Evolutionary conservation across 2,329 filamentous ascomycete species (phyloP).

Genomic region (Venturia asperata): DNA sequence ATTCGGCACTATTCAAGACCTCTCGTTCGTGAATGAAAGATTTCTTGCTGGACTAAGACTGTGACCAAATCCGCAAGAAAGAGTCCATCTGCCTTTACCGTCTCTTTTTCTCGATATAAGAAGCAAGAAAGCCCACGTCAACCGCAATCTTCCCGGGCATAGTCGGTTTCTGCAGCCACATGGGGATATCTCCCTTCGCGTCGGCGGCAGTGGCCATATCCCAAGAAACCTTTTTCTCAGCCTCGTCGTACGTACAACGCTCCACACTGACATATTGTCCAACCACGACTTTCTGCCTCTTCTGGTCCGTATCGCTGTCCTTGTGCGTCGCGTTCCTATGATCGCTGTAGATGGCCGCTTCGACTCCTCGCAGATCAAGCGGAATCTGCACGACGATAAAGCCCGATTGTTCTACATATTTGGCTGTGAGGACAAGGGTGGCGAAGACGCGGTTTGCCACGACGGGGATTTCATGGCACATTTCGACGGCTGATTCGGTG

Average conservation of each 20-base stretch:
- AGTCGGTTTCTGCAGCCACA: conserved; percentile 57
- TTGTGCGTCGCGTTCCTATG: conserved; percentile 26
- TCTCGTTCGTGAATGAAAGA: no score
- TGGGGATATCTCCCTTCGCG: conserved; percentile 59
- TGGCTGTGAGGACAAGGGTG: conserved; percentile 45
- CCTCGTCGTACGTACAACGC: conserved; percentile 39
- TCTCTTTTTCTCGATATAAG: conserved; percentile 43
- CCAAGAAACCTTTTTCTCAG: conserved; percentile 53
- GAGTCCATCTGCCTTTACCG: neutral
- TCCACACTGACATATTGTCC: conserved; percentile 62
- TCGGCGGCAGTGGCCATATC: conserved; percentile 70
- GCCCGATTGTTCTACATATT: conserved; percentile 20
- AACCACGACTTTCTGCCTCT: conserved; percentile 45
- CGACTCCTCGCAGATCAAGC: conserved; percentile 27
- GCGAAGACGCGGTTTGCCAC: conserved; percentile 60
- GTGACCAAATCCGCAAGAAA: neutral
- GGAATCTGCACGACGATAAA: conserved; percentile 34
- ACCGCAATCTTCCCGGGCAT: conserved; percentile 59
- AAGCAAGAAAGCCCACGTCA: conserved; percentile 62
- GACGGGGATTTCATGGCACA: conserved; percentile 57
- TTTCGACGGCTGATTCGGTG: conserved; percentile 47
- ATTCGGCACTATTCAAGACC: no score
- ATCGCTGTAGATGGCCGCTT: conserved; percentile 30
- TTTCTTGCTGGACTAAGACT: neutral
- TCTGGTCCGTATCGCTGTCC: conserved; percentile 28